Evolutionary conservation across 768 basidiomycete genomes (phyloP).

Genomic region (Butyriboletus loyo): DNA sequence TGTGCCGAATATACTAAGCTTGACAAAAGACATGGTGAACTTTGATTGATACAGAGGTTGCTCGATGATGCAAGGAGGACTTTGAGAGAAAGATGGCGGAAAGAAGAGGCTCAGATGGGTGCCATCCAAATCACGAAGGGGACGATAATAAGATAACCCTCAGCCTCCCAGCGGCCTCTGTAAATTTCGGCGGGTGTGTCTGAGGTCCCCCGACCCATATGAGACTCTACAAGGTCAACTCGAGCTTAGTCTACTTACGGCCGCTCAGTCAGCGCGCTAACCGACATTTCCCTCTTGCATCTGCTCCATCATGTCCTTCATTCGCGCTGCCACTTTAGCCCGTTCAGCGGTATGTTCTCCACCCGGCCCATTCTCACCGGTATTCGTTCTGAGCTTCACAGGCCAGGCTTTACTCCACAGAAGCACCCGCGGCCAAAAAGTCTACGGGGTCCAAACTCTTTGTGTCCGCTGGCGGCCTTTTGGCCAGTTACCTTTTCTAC

Average conservation of each 20-base stretch:
- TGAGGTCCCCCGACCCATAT: constrained; percentile 15
- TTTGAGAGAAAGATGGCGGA: constrained; percentile 10
- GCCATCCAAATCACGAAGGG: constrained; percentile 12
- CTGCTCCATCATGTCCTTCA: constrained; percentile 42
- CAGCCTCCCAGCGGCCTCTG: constrained; percentile 2
- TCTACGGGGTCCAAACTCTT: constrained; percentile 49
- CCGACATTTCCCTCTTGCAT: background rate
- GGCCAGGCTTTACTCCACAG: constrained; percentile 48
- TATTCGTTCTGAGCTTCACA: constrained; percentile 9
- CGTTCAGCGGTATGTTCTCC: constrained; percentile 39
- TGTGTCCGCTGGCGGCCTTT: constrained; percentile 34
- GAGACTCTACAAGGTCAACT: background rate
- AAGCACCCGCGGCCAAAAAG: constrained; percentile 41
- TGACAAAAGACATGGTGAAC: constrained; percentile 82
- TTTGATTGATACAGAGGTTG: background rate
- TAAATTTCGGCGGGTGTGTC: constrained; percentile 19
- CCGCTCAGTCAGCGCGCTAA: background rate
- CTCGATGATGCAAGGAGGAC: constrained; percentile 2
- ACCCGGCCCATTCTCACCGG: background rate
- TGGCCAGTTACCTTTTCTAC: constrained; percentile 45
- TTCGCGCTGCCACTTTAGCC: constrained; percentile 36
- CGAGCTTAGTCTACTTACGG: too few species aligned
- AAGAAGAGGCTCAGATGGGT: constrained; percentile 10
- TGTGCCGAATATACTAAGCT: constrained; percentile 97
- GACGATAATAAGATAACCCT: constrained; percentile 16